Percentiles rank a stretch among this genome's conserved stretches.
Evolutionary conservation across 805 yeast species (phyloP).

Genomic region (Scheffersomyces ergatensis): DNA sequence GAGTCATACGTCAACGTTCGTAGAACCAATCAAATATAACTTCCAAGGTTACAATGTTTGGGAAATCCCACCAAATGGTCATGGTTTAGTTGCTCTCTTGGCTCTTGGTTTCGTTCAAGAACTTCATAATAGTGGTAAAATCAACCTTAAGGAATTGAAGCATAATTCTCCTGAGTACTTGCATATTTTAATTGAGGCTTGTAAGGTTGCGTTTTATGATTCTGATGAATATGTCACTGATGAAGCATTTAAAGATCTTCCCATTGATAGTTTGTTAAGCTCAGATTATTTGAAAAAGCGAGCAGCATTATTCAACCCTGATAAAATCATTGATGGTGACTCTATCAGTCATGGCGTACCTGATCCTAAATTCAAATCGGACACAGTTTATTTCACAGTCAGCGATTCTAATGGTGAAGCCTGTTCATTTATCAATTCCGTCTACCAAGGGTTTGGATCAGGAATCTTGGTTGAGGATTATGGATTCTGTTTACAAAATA

Average conservation of each 20-base stretch:
- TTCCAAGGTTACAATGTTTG: constrained; percentile 56
- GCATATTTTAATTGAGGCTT: constrained; percentile 66
- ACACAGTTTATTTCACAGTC: constrained; percentile 68
- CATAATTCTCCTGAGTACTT: constrained; percentile 73
- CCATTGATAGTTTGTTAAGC: constrained; percentile 43
- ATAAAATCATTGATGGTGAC: constrained; percentile 39
- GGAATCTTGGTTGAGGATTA: constrained; percentile 61
- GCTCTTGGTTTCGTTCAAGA: constrained; percentile 66
- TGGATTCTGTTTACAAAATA: constrained; percentile 72
- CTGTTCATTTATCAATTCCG: constrained; percentile 76
- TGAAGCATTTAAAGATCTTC: constrained; percentile 40
- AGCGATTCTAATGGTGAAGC: constrained; percentile 73
- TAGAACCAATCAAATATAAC: constrained; percentile 59
- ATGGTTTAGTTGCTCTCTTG: constrained; percentile 72
- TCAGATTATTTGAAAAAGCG: constrained; percentile 50
- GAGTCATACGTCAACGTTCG: constrained; percentile 57
- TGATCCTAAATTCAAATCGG: constrained; percentile 57
- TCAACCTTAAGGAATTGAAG: constrained; percentile 39
- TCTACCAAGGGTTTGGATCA: constrained; percentile 67
- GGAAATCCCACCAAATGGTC: constrained; percentile 87
- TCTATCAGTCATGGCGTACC: constrained; percentile 53
- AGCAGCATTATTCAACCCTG: constrained; percentile 42
- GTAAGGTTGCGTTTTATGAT: constrained; percentile 71
- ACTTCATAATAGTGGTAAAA: constrained; percentile 42
- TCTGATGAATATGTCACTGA: constrained; percentile 74